Percentiles rank a stretch among this genome's conserved stretches.
Evolutionary conservation across 2,329 filamentous ascomycete species (phyloP).

Genomic region (Decorospora gaudefroyi): DNA sequence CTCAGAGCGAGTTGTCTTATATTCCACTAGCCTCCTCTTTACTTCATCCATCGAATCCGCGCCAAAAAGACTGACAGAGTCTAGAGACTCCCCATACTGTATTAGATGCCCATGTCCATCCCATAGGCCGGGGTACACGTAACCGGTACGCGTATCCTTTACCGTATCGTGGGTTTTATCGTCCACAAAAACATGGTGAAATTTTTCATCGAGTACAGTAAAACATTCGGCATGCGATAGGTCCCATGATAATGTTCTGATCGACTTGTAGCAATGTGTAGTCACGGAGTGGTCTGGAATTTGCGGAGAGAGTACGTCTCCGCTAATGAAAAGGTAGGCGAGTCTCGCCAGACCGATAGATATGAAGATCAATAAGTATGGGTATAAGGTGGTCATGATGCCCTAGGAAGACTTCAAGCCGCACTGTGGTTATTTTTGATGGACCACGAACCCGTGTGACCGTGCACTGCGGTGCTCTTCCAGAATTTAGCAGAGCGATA

Average conservation of each 20-base stretch:
- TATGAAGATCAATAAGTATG: conserved; percentile 31
- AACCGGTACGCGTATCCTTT: conserved; percentile 49
- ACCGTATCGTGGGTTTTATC: conserved; percentile 23
- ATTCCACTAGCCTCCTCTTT: conserved; percentile 56
- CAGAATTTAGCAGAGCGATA: not conserved
- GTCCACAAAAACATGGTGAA: conserved; percentile 46
- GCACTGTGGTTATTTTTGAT: conserved; percentile 6
- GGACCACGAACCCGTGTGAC: too few relatives aligned
- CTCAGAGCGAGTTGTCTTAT: conserved; percentile 56
- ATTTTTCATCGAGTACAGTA: conserved; percentile 57
- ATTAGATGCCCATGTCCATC: conserved; percentile 72
- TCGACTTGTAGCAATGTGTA: conserved; percentile 52
- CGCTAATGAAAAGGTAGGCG: conserved; percentile 23
- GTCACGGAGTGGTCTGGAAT: conserved; percentile 32
- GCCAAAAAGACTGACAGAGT: conserved; percentile 68
- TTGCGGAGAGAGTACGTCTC: conserved; percentile 26
- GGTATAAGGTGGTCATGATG: conserved; percentile 34
- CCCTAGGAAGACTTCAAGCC: not conserved
- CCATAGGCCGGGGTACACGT: conserved; percentile 69
- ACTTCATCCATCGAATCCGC: conserved; percentile 61
- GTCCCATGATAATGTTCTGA: conserved; percentile 51
- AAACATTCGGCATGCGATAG: conserved; percentile 58
- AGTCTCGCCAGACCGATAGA: conserved; percentile 42
- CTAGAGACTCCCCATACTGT: conserved; percentile 68
- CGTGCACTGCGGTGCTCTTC: too few relatives aligned